Evolutionary conservation across 768 basidiomycete species (phyloP).

Genomic region (Pisolithus albus): DNA sequence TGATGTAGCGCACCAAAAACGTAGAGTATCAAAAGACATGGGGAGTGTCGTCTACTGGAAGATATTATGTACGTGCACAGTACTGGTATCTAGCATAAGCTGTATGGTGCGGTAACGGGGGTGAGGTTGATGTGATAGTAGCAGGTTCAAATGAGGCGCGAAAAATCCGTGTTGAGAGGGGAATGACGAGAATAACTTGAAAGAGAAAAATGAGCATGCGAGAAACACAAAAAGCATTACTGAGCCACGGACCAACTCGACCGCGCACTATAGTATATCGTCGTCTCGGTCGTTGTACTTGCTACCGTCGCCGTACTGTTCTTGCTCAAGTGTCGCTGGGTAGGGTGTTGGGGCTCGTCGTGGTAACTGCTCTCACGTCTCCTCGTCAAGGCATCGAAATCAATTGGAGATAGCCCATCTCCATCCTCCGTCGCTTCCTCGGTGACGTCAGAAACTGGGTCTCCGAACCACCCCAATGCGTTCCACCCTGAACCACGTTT

Average conservation of each 20-base stretch:
- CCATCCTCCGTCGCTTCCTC: neutral
- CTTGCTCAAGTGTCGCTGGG: slow-evolving; percentile 17
- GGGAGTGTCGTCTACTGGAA: too few species aligned
- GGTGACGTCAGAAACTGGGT: neutral
- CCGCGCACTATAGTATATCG: slow-evolving; percentile 26
- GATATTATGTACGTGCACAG: too few species aligned
- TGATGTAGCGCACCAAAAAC: too few species aligned
- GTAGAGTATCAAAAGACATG: too few species aligned
- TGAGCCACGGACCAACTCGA: slow-evolving; percentile 18
- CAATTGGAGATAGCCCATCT: neutral
- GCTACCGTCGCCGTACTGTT: slow-evolving; percentile 18
- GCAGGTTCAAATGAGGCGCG: too few species aligned
- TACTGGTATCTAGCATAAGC: too few species aligned
- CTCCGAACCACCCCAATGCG: slow-evolving; percentile 26
- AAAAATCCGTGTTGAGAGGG: too few species aligned
- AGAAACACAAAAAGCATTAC: neutral
- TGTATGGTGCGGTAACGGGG: too few species aligned
- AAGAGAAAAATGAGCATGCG: neutral
- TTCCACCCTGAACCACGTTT: slow-evolving; percentile 30
- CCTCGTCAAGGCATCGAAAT: neutral
- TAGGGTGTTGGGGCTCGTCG: slow-evolving; percentile 9
- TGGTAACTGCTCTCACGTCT: neutral
- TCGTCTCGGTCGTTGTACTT: slow-evolving; percentile 16
- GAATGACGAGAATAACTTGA: neutral
- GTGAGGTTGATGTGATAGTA: too few species aligned